Evolutionary conservation across 2,329 filamentous ascomycete genomes (phyloP).

Genomic region (Epichloe bromicola): DNA sequence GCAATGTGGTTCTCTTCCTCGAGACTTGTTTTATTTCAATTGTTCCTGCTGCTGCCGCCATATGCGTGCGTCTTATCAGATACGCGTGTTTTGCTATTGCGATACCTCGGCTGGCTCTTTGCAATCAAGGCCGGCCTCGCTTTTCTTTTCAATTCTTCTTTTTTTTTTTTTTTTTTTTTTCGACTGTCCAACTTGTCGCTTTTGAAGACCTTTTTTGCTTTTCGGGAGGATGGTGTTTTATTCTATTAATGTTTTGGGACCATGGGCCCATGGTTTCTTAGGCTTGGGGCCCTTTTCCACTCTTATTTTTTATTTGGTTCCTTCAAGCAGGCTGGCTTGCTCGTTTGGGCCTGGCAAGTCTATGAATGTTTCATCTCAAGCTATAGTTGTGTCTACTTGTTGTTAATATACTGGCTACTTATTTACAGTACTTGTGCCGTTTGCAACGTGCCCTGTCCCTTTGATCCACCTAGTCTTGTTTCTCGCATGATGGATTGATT

Average conservation of each 20-base stretch:
- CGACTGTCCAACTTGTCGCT: neutral
- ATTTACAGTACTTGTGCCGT: neutral
- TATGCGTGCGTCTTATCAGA: neutral
- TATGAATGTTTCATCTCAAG: neutral
- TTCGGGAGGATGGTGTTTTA: neutral
- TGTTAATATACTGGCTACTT: neutral
- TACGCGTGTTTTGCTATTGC: slow-evolving; percentile 4
- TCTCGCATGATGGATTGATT: no score
- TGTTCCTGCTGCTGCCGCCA: neutral
- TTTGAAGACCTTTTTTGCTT: neutral
- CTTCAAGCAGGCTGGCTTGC: neutral
- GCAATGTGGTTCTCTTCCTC: neutral
- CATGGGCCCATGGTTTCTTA: neutral
- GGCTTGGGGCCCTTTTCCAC: neutral
- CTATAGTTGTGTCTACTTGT: neutral
- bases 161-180: neutral
- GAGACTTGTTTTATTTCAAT: neutral
- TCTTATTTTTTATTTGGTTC: neutral
- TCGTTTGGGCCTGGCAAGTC: neutral
- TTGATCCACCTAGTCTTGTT: no score
- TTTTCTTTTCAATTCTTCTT: neutral
- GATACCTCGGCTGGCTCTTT: slow-evolving; percentile 10
- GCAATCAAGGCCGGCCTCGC: slow-evolving; percentile 3
- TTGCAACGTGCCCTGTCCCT: neutral
- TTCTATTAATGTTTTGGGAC: neutral